Percentiles rank a stretch among this genome's conserved stretches.
Evolutionary conservation across 805 yeast genomes (phyloP).

Genomic region (Spathaspora hagerdaliae): DNA sequence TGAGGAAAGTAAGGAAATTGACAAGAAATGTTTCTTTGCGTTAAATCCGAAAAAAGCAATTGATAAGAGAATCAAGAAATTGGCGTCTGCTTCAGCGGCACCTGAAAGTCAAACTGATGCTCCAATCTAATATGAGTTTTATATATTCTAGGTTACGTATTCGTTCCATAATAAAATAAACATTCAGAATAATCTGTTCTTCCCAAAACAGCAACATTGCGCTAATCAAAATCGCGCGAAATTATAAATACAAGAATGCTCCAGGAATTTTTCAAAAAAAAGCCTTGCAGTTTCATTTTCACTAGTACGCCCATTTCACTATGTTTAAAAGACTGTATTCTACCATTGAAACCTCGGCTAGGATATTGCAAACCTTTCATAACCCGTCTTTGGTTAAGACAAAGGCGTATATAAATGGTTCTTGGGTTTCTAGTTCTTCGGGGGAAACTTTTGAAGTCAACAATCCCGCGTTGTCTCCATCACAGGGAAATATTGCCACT

Average conservation of each 20-base stretch:
- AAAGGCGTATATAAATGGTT: slow-evolving; percentile 68
- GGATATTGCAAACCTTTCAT: slow-evolving; percentile 19
- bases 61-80: slow-evolving; percentile 38
- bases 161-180: no score
- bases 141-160: no score
- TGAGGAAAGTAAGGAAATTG: slow-evolving; percentile 61
- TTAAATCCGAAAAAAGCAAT: slow-evolving; percentile 53
- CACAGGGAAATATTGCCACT: slow-evolving; percentile 39
- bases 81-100: slow-evolving; percentile 4
- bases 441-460: slow-evolving; percentile 54
- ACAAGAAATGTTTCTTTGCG: slow-evolving; percentile 60
- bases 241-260: no score
- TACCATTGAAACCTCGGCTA: slow-evolving; percentile 4
- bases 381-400: slow-evolving; percentile 52
- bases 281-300: no score
- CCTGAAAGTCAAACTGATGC: neutral
- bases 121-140: no score
- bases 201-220: no score
- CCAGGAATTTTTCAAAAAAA: no score
- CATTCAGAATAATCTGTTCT: no score
- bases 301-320: no score
- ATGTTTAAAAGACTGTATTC: slow-evolving; percentile 4
- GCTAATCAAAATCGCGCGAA: no score
- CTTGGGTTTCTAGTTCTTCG: slow-evolving; percentile 53
- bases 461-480: slow-evolving; percentile 64